phyloP scores from a whole-genome alignment of 73 alveolate species.

The Tetrahymena thermophila region DNA sequence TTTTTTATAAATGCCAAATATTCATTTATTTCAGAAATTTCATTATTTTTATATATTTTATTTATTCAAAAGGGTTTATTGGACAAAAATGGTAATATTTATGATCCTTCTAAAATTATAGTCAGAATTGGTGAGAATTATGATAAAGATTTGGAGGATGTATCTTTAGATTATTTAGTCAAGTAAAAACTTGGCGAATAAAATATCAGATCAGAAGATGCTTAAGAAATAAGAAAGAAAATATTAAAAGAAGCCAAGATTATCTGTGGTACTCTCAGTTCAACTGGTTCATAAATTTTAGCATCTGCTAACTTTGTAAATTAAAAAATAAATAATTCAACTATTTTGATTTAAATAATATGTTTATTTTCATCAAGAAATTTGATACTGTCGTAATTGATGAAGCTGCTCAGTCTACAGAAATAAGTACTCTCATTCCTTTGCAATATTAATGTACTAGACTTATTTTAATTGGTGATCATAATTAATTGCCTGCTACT shows the following conservation, averaged over 20 bases:
- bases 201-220: neutral
- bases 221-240: slow-evolving; percentile 25
- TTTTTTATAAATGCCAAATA: no score
- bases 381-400: slow-evolving; percentile 65
- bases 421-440: slow-evolving; percentile 57
- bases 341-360: no score
- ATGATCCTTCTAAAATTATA: slow-evolving; percentile 11
- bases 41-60: no score
- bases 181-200: slow-evolving; percentile 14
- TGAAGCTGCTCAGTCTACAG: slow-evolving; percentile 71
- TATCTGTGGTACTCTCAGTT: slow-evolving; percentile 41
- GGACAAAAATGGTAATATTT: slow-evolving; percentile 36
- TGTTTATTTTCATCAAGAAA: neutral
- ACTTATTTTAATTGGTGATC: slow-evolving; percentile 67
- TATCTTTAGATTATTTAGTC: slow-evolving; percentile 31
- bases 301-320: neutral
- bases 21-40: no score
- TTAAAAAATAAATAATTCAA: neutral
- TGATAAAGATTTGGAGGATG: slow-evolving; percentile 19
- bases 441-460: slow-evolving; percentile 45
- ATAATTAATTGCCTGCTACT: slow-evolving; percentile 63
- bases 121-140: slow-evolving; percentile 52
- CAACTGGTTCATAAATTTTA: slow-evolving; percentile 44
- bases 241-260: slow-evolving; percentile 39
- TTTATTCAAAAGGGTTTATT: slow-evolving; percentile 12